Conservation (phyloP, 2,329 filamentous ascomycete species). For the Penicillium sp. region DNA sequence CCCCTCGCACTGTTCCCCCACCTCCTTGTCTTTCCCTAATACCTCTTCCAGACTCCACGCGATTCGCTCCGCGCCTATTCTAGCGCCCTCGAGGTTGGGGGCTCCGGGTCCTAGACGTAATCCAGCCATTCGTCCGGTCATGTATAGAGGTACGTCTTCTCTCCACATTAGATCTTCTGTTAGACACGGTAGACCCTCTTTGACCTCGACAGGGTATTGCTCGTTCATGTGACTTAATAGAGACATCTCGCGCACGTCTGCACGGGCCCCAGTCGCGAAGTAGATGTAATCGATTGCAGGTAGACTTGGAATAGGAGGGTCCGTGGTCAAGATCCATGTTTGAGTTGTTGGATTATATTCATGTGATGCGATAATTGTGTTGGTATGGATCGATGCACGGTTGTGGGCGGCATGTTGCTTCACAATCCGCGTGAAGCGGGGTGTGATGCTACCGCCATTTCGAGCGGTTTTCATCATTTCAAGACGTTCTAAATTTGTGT, state of each 20-base stretch:
- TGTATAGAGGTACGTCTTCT: constrained; percentile 70
- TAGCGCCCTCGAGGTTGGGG: constrained; percentile 72
- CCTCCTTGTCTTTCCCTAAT: constrained; percentile 36
- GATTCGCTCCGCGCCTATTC: constrained; percentile 71
- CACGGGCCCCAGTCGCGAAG: constrained; percentile 72
- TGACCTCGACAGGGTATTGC: constrained; percentile 62
- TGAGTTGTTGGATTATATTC: constrained; percentile 50
- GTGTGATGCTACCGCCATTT: constrained; percentile 75
- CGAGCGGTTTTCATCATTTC: constrained; percentile 66
- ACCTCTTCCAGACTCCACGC: constrained; percentile 69
- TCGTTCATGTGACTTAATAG: constrained; percentile 61
- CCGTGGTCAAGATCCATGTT: constrained; percentile 56
- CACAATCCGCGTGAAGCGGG: constrained; percentile 66
- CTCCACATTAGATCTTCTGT: constrained; percentile 77
- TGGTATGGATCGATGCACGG: constrained; percentile 57
- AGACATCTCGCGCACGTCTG: constrained; percentile 61
- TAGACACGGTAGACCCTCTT: constrained; percentile 70
- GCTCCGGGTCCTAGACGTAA: constrained; percentile 71
- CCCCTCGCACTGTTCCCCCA: constrained; percentile 32
- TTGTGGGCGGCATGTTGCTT: constrained; percentile 58
- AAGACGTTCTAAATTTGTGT: constrained; percentile 54
- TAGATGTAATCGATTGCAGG: constrained; percentile 66
- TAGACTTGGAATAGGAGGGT: constrained; percentile 54
- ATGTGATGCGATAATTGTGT: constrained; percentile 58
- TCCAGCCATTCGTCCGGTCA: constrained; percentile 67